These are phyloP conservation scores for Verticillium zaregamsianum DNA, from an alignment of 2,329 filamentous ascomycete species.

Conservation along the genomic window DNA sequence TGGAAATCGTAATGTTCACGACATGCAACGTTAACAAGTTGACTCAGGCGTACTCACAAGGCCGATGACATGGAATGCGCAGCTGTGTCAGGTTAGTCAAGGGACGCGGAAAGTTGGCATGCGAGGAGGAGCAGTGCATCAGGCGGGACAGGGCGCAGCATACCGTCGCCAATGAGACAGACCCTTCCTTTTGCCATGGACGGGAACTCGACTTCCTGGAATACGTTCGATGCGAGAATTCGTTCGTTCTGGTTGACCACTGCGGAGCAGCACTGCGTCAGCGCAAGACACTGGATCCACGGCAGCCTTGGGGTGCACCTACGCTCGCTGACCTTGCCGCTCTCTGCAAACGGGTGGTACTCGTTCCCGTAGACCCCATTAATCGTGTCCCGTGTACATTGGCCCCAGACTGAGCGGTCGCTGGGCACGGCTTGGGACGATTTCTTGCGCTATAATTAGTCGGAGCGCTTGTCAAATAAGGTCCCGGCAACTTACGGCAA, in stretches of 20 bases:
- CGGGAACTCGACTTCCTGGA: conserved; percentile 15
- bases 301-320: not conserved
- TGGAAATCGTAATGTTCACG: too few relatives aligned
- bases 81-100: conserved; percentile 6
- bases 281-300: too few relatives aligned
- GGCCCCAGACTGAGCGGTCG: conserved; percentile 13
- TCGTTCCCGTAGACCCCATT: conserved; percentile 12
- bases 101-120: not conserved
- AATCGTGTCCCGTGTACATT: conserved; percentile 9
- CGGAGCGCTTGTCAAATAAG: not conserved
- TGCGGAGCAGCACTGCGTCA: not conserved
- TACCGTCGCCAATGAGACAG: conserved; percentile 15
- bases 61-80: conserved; percentile 16
- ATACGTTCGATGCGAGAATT: conserved; percentile 14
- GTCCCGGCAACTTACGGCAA: conserved; percentile 8
- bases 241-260: conserved; percentile 15
- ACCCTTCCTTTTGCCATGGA: conserved; percentile 13
- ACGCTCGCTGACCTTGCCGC: conserved; percentile 6
- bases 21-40: not conserved
- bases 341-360: conserved; percentile 16
- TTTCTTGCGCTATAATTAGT: conserved; percentile 1
- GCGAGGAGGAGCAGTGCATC: not conserved
- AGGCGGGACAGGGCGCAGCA: not conserved
- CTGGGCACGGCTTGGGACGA: not conserved
- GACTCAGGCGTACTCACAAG: not conserved